These are phyloP conservation scores for Aspergillus candidus DNA, from an alignment of 2,329 filamentous ascomycete genomes.

Conservation along the genomic window DNA sequence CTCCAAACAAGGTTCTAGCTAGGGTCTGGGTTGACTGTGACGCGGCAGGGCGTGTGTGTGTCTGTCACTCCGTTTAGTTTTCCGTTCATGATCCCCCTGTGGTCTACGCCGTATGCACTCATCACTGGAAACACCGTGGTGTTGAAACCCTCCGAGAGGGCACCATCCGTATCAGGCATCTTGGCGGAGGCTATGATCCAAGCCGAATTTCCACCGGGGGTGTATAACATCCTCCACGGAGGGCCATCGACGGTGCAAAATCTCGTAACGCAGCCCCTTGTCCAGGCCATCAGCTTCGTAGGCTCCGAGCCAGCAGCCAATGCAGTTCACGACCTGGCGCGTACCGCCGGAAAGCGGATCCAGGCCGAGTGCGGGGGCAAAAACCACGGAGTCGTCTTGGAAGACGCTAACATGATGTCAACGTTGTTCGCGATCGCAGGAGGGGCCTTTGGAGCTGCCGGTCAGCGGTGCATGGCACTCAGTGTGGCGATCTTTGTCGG, in stretches of 20 bases:
- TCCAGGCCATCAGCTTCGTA: conserved; percentile 62
- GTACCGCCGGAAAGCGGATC: conserved; percentile 59
- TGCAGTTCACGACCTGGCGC: conserved; percentile 58
- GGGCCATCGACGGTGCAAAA: conserved; percentile 58
- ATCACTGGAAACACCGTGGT: conserved; percentile 57
- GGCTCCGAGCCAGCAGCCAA: conserved; percentile 60
- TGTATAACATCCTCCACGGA: conserved; percentile 61
- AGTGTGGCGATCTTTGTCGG: conserved; percentile 59
- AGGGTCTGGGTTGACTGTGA: conserved; percentile 17
- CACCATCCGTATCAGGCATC: conserved; percentile 57
- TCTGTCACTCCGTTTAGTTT: conserved; percentile 45
- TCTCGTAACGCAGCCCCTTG: conserved; percentile 58
- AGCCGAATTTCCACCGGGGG: conserved; percentile 56
- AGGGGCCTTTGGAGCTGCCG: conserved; percentile 60
- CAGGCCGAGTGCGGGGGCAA: conserved; percentile 63
- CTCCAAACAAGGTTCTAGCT: neutral
- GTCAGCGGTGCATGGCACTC: conserved; percentile 62
- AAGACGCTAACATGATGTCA: conserved; percentile 62
- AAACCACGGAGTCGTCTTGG: conserved; percentile 60
- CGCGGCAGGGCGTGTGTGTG: conserved; percentile 52
- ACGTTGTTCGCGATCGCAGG: conserved; percentile 60
- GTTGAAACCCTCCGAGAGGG: conserved; percentile 58
- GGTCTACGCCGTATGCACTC: conserved; percentile 57
- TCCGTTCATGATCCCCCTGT: conserved; percentile 60
- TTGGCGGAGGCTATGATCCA: conserved; percentile 54